Evolutionary conservation across 2,329 filamentous ascomycete species (phyloP).

Genomic region (Neofusicoccum sp.): DNA sequence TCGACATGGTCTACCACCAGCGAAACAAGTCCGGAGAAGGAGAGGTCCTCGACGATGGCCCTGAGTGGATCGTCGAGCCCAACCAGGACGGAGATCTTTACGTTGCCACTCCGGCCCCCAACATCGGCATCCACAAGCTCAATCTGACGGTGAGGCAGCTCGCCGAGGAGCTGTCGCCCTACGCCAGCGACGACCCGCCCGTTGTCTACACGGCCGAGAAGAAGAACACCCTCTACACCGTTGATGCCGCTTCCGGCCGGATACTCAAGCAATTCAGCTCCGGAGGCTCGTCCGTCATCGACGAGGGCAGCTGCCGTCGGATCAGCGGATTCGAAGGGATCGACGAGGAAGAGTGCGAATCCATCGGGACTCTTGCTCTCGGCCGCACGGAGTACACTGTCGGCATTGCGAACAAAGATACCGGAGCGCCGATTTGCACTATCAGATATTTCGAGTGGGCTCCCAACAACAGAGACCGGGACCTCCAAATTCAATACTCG

Average conservation of each 20-base stretch:
- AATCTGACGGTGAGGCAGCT: conserved; percentile 79
- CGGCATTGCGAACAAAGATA: conserved; percentile 72
- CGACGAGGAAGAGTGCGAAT: conserved; percentile 70
- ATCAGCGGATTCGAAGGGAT: conserved; percentile 49
- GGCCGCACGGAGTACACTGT: conserved; percentile 89
- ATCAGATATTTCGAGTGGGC: conserved; percentile 94
- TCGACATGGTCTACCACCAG: conserved; percentile 82
- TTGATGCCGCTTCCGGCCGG: conserved; percentile 81
- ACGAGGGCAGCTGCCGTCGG: conserved; percentile 66
- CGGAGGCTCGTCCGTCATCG: conserved; percentile 63
- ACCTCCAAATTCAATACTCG: conserved; percentile 80
- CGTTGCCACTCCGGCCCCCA: conserved; percentile 71
- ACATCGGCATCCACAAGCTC: conserved; percentile 61
- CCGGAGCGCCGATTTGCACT: conserved; percentile 76
- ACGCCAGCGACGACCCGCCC: conserved; percentile 67
- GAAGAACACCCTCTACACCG: conserved; percentile 81
- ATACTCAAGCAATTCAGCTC: conserved; percentile 83
- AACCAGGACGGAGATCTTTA: conserved; percentile 84
- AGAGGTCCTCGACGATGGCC: conserved; percentile 66
- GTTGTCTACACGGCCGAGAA: conserved; percentile 91
- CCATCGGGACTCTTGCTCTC: conserved; percentile 75
- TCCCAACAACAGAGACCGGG: conserved; percentile 85
- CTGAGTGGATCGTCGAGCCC: conserved; percentile 93
- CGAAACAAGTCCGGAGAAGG: conserved; percentile 33
- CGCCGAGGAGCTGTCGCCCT: conserved; percentile 79